These are phyloP conservation scores for Tranzscheliella williamsii DNA, from an alignment of 1,284 basidiomycete species.

Conservation along the genomic window DNA sequence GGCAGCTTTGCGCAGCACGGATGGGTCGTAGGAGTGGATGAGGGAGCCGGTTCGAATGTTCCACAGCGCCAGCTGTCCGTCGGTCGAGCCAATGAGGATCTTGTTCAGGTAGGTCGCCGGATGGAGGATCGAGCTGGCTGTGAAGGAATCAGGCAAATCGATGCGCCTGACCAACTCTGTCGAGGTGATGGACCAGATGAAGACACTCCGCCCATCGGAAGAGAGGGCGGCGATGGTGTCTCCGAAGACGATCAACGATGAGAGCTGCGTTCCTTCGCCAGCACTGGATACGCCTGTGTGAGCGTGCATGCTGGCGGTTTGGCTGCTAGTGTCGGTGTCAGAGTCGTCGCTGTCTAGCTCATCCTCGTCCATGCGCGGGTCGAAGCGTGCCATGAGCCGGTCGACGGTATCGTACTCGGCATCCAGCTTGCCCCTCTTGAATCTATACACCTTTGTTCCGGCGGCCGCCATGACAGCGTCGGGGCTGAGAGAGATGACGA, in stretches of 20 bases:
- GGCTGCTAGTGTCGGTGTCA: slow-evolving; percentile 1
- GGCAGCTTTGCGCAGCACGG: slow-evolving; percentile 19
- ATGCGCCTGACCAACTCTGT: slow-evolving; percentile 30
- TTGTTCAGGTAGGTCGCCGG: slow-evolving; percentile 98
- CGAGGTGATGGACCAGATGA: slow-evolving; percentile 71
- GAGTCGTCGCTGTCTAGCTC: slow-evolving; percentile 3
- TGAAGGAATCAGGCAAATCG: slow-evolving; percentile 65
- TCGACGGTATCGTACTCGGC: slow-evolving; percentile 36
- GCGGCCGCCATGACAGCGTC: slow-evolving; percentile 82
- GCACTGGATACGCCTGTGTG: too few species aligned
- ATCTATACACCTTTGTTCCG: slow-evolving; percentile 75
- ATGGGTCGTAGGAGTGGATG: slow-evolving; percentile 63
- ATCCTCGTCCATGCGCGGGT: not conserved
- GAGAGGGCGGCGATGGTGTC: slow-evolving; percentile 63
- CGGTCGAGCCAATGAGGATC: slow-evolving; percentile 78
- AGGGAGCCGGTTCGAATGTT: slow-evolving; percentile 72
- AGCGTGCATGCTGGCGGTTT: not conserved
- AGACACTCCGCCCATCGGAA: slow-evolving; percentile 76
- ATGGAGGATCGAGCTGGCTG: slow-evolving; percentile 81
- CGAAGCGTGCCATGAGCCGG: slow-evolving; percentile 17
- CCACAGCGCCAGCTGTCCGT: slow-evolving; percentile 89
- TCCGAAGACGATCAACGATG: slow-evolving; percentile 50
- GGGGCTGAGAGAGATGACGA: slow-evolving; percentile 73
- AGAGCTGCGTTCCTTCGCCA: slow-evolving; percentile 32
- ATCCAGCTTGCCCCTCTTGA: slow-evolving; percentile 84